Percentiles rank a stretch among this genome's conserved stretches.
phyloP scores from a whole-genome alignment of 495 filamentous ascomycete genomes.

The Aspergillus indologenus region DNA sequence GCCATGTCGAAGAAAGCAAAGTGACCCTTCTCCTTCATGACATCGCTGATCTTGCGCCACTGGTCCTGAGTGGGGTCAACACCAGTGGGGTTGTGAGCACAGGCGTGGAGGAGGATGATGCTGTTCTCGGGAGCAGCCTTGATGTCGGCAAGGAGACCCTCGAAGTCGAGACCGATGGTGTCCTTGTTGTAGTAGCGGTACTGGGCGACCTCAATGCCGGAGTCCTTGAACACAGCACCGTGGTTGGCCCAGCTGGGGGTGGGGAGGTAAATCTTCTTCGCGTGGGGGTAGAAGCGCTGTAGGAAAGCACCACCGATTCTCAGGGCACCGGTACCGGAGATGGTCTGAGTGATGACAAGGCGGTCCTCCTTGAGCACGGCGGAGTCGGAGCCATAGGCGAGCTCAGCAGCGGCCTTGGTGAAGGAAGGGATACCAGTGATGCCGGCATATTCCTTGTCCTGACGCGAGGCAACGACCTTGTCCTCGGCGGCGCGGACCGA shows the following conservation, averaged over 20 bases:
- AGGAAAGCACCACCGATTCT: slow-evolving; percentile 94
- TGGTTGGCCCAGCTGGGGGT: slow-evolving; percentile 98
- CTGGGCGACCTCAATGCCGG: slow-evolving; percentile 81
- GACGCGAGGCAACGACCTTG: slow-evolving; percentile 67
- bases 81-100: slow-evolving; percentile 97
- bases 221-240: slow-evolving; percentile 91
- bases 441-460: slow-evolving; percentile 97
- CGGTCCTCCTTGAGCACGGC: slow-evolving; percentile 70
- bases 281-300: slow-evolving; percentile 78
- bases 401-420: slow-evolving; percentile 82
- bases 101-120: slow-evolving; percentile 92
- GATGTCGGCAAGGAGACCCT: slow-evolving; percentile 88
- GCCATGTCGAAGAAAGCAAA: slow-evolving; percentile 99
- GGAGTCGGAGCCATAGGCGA: slow-evolving; percentile 85
- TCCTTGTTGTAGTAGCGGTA: slow-evolving; percentile 99
- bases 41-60: slow-evolving; percentile 89
- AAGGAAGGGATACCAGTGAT: slow-evolving; percentile 95
- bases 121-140: slow-evolving; percentile 82
- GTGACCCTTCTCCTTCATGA: slow-evolving; percentile 84
- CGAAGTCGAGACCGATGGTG: slow-evolving; percentile 96
- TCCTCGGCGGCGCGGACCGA: slow-evolving; percentile 88
- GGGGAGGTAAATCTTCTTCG: slow-evolving; percentile 93
- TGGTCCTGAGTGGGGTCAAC: slow-evolving; percentile 90
- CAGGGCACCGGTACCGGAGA: slow-evolving; percentile 95
- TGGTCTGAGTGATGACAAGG: slow-evolving; percentile 92